These are phyloP conservation scores for Solanum hybrid DNA, from an alignment of 305 asterid species.

Conservation along the genomic window DNA sequence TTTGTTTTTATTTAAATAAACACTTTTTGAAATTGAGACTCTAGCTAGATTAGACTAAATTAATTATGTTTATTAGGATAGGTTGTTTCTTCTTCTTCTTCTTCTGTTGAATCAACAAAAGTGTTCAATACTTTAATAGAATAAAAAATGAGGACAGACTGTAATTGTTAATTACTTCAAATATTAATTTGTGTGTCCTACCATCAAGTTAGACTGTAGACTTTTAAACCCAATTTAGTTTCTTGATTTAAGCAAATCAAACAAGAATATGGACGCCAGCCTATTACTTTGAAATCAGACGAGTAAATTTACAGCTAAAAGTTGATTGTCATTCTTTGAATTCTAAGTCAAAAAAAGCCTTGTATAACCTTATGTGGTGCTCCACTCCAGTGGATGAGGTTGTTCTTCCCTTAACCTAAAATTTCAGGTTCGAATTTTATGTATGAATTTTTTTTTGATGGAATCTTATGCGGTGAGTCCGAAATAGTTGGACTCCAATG, in stretches of 20 bases:
- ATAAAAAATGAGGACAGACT: not conserved
- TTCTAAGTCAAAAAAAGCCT: not conserved
- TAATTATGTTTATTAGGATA: not conserved
- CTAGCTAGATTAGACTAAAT: not conserved
- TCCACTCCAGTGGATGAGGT: not conserved
- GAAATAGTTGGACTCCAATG: no score
- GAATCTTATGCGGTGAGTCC: no score
- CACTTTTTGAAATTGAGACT: not conserved
- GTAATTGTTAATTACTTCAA: not conserved
- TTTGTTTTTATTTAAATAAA: not conserved
- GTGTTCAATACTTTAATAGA: not conserved
- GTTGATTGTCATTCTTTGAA: not conserved
- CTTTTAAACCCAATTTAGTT: not conserved
- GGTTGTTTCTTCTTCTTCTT: not conserved
- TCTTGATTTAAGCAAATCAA: not conserved
- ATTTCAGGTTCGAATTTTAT: no score
- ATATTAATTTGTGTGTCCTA: not conserved
- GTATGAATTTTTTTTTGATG: no score
- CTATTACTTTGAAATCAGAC: not conserved
- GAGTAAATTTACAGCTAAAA: not conserved
- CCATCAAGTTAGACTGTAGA: not conserved
- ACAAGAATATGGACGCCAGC: not conserved
- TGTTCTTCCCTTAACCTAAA: not conserved
- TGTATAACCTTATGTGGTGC: not conserved
- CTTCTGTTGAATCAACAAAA: not conserved